Evolutionary conservation across 345 rosid genomes (phyloP), one percentile per base, ranked within the genome.

Genomic region (Eucalyptus tenuipes): DNA sequence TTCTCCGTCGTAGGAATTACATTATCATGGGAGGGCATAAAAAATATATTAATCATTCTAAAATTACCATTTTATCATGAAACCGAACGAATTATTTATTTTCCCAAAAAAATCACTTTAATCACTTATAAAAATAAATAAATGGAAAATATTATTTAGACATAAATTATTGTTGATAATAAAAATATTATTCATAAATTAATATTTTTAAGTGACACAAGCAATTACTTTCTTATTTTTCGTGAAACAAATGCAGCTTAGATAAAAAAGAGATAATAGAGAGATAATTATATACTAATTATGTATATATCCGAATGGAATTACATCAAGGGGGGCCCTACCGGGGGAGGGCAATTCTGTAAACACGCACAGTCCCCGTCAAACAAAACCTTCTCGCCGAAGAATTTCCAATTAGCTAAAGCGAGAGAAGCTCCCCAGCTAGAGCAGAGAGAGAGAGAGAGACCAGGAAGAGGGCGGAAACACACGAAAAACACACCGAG

Each of bases 181-280:
- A 22, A 55, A 55, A 55, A 22, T 10, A 4, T 24, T 24, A 24
- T 10, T 4, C 27, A 1, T 55, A 4, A 25, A 2, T 2, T 55
- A 24, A 55, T 24, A 7, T 10, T 61, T 29, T 61, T 12, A 61
- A 61, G 68, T 29, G 16, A 29, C 29, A 13, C 3, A 27, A 27
- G 6, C 27, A 12, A 5, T 9, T 55, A 8, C 6, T 59, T 5
- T 18, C 4, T 53, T 52, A 5, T 27, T 59, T 55, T 59, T 27
- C 0, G 7, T 3, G 68, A 61, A 61, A 61, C 4, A 64, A 7
- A n/a, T 1, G 1, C 20, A 61, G 20, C 0, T 10, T 18, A 11
- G 13, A 47, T 47, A 3, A 7, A 31, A 14, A 15, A 14, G 3
- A 29, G 17, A 2, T 29, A n/a, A 64, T 27, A 13, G 4, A 12